Evolutionary conservation across 2,329 filamentous ascomycete species (phyloP).

Genomic region (Decorospora gaudefroyi): DNA sequence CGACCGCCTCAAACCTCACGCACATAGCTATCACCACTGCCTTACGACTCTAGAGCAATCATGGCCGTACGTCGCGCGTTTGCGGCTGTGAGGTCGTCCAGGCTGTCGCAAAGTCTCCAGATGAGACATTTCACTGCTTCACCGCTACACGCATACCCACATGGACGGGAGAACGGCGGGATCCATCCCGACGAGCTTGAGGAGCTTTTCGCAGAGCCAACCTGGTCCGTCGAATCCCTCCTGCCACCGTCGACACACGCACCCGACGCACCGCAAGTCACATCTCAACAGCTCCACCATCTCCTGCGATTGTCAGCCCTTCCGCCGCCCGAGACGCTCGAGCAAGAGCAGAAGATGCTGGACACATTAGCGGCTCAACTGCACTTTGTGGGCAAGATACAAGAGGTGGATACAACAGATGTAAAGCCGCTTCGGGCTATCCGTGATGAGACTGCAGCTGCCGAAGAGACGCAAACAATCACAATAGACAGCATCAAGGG

Average conservation of each 20-base stretch:
- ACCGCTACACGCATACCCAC: neutral
- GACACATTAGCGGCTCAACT: slow-evolving; percentile 78
- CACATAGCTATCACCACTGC: neutral
- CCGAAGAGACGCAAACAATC: slow-evolving; percentile 62
- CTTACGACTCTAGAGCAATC: slow-evolving; percentile 4
- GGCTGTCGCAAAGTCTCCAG: slow-evolving; percentile 7
- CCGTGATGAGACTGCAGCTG: slow-evolving; percentile 72
- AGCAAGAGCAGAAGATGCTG: slow-evolving; percentile 72
- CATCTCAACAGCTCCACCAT: slow-evolving; percentile 73
- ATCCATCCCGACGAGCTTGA: slow-evolving; percentile 41
- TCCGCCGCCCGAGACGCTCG: slow-evolving; percentile 65
- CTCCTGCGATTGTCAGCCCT: slow-evolving; percentile 88
- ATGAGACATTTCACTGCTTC: slow-evolving; percentile 12
- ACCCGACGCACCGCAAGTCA: slow-evolving; percentile 55
- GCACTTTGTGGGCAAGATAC: slow-evolving; percentile 86
- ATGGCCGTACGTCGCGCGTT: slow-evolving; percentile 24
- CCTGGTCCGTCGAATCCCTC: slow-evolving; percentile 82
- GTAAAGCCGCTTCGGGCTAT: slow-evolving; percentile 77
- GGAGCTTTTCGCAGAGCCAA: slow-evolving; percentile 65
- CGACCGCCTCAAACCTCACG: neutral
- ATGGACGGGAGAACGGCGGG: slow-evolving; percentile 12
- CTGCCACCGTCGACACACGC: slow-evolving; percentile 56
- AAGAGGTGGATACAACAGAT: slow-evolving; percentile 72
- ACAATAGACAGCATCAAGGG: slow-evolving; percentile 61
- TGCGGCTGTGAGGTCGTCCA: slow-evolving; percentile 7